Conservation (phyloP, 1,284 basidiomycete genomes). For the Sanghuangporus sanghuang region DNA sequence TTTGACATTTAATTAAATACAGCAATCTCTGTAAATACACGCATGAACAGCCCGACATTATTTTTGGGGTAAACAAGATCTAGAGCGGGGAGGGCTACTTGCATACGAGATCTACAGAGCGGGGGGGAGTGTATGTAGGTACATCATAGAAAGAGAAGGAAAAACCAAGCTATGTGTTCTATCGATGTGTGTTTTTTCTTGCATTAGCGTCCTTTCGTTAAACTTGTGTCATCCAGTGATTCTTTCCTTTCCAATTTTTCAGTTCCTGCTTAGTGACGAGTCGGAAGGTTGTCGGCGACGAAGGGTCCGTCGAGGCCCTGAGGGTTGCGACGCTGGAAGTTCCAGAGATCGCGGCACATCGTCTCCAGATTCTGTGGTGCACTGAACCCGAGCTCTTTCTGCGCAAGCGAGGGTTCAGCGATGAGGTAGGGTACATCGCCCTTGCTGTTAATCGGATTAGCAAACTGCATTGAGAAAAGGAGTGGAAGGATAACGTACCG, state of each 20-base stretch:
- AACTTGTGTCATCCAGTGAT: neutral
- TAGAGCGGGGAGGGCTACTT: neutral
- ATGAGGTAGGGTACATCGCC: constrained; percentile 98
- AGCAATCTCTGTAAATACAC: neutral
- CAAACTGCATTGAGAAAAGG: neutral
- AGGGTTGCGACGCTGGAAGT: constrained; percentile 86
- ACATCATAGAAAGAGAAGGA: neutral
- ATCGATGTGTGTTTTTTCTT: neutral
- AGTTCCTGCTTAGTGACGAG: neutral
- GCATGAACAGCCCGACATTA: neutral
- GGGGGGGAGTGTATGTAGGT: neutral
- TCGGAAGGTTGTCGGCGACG: constrained; percentile 5
- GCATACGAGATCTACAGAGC: neutral
- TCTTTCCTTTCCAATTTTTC: neutral
- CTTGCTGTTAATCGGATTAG: constrained; percentile 42
- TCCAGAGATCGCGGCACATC: constrained; percentile 93
- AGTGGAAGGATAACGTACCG: constrained; percentile 48
- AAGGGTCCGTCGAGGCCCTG: constrained; percentile 50
- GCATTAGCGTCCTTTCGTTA: neutral
- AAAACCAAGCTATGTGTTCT: neutral
- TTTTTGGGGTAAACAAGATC: neutral
- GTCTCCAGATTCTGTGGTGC: constrained; percentile 77
- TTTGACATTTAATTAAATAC: neutral
- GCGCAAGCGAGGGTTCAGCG: constrained; percentile 87
- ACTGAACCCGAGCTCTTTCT: constrained; percentile 93